Base-by-base conservation (phyloP, 2,329 filamentous ascomycete species). In the Colletotrichum gloeosporioides region DNA sequence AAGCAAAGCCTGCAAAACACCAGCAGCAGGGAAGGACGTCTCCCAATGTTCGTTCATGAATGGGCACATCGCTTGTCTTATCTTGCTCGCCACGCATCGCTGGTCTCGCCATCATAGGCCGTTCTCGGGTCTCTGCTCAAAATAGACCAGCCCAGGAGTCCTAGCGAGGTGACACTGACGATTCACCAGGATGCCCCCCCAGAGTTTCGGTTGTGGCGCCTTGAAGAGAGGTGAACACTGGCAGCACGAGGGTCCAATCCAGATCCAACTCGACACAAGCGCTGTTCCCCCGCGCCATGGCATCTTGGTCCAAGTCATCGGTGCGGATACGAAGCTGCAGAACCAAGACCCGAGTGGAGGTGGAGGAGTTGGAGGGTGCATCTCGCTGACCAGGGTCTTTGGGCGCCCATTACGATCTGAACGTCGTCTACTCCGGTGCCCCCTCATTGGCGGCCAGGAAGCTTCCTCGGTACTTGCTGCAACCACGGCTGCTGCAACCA, bases 271-370 rank as follows among this genome's bases (percentile, higher is more conserved):
- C 16, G 70, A 25, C 34, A 31, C 39, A 67, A 68, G 55, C 32
- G 32, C 57, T 61, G 65, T 15, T 36, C 8, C 59, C 70, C 73
- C 73, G 73, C 73, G 44, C 69, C 27, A 68, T 76, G 39, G 34
- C 44, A 61, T 67, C 70, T 62, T 39, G 53, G 18, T 49, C 55
- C 44, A 57, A 63, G 55, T 73, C 73, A 53, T 69, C 70, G 65
- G 59, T 73, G 70, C 74, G 59, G 70, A 73, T 76, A 65, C 74
- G 74, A 76, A 65, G 74, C 70, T 69, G 64, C 65, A 69, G 74
- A 73, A 69, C 34, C 59, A 22, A 68, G 34, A 22, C 31, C 69
- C 36, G 22, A 31, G 73, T 73, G 64, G 73, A 61, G 61, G 49
- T 36, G 55, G 62, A 68, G 25, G 57, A 39, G 55, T 64, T 73